phyloP scores from a whole-genome alignment of 768 basidiomycete species.

The Phylloporus sp. region DNA sequence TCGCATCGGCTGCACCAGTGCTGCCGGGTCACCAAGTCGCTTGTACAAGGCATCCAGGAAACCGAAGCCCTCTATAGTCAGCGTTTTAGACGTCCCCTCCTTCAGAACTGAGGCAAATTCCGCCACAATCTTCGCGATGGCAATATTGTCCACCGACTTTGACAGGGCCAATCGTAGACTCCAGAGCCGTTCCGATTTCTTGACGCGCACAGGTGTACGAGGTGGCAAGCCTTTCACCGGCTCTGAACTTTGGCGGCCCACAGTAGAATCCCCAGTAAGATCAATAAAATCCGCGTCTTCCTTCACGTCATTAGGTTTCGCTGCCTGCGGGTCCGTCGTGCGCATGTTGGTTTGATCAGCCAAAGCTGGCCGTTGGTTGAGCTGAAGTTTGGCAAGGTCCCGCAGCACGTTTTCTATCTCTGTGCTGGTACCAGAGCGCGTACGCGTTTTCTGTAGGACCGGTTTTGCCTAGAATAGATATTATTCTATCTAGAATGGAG shows the following conservation, averaged over 20 bases:
- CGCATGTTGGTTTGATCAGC: slow-evolving; percentile 47
- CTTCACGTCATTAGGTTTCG: slow-evolving; percentile 26
- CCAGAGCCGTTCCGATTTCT: slow-evolving; percentile 47
- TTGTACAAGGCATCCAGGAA: slow-evolving; percentile 70
- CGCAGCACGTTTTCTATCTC: slow-evolving; percentile 56
- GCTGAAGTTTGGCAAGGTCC: slow-evolving; percentile 55
- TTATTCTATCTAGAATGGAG: slow-evolving; percentile 1
- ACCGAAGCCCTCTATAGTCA: slow-evolving; percentile 67
- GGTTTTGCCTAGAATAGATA: slow-evolving; percentile 28
- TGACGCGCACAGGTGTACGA: slow-evolving; percentile 31
- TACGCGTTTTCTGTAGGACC: slow-evolving; percentile 12
- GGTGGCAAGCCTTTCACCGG: slow-evolving; percentile 20
- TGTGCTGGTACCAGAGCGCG: slow-evolving; percentile 28
- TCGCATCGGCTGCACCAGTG: slow-evolving; percentile 52
- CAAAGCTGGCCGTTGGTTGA: slow-evolving; percentile 48
- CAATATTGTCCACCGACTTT: slow-evolving; percentile 49
- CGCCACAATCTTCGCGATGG: slow-evolving; percentile 50
- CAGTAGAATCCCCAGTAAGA: slow-evolving; percentile 37
- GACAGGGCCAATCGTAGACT: slow-evolving; percentile 43
- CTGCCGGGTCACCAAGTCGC: slow-evolving; percentile 66
- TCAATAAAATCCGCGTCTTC: slow-evolving; percentile 38
- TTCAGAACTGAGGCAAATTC: slow-evolving; percentile 60
- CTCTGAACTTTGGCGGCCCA: slow-evolving; percentile 29
- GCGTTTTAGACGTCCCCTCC: slow-evolving; percentile 59
- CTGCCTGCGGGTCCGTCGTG: slow-evolving; percentile 28